Base-by-base conservation (phyloP, 129 eudicot species). In the Calendula officinalis region DNA sequence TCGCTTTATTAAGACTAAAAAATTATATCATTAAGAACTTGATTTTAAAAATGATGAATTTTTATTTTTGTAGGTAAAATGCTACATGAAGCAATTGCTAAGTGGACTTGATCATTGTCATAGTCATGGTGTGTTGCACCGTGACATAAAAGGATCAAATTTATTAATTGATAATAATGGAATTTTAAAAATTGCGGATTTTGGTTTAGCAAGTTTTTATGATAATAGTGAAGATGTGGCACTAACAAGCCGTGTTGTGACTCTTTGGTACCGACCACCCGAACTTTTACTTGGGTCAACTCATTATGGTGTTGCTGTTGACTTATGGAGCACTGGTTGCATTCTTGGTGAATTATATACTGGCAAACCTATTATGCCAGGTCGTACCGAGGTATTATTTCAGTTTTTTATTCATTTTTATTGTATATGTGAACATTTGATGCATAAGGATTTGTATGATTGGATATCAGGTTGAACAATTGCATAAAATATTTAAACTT, bases 281-380 rank as follows among this genome's bases (percentile, higher is more conserved):
- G 86, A 81, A 48, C 82, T 81, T 36, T 51, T 81, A 5, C 69
- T 81, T 64, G 86, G 86, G 44, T 60, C 86, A 33, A 81, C 86
- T 8, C 32, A 59, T 44, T 81, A 81, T 56, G 80, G 77, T 8
- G 77, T 68, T 33, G 59, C 77, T 30, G 74, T 81, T 11, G 86
- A 81, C 66, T 34, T 81, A 15, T 81, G 86, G 86, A 77, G 80
- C 53, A 71, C 72, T 3, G 82, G 86, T 5, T 81, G 86, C 64
- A 72, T 81, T 54, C 72, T 81, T 46, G 86, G 79, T 6, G 86
- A 81, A 36, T 57, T 81, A 51, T 68, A 72, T 33, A 30, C 70
- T 54, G 86, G 86, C 41, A 81, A 73, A 69, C 78, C 89, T 43
- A 41, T 76, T 53, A 87, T 87, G 95, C 95, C 90, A 37, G 95